These are phyloP conservation scores for Eimeria maxima DNA, from an alignment of 169 alveolate genomes.

Conservation along the genomic window DNA sequence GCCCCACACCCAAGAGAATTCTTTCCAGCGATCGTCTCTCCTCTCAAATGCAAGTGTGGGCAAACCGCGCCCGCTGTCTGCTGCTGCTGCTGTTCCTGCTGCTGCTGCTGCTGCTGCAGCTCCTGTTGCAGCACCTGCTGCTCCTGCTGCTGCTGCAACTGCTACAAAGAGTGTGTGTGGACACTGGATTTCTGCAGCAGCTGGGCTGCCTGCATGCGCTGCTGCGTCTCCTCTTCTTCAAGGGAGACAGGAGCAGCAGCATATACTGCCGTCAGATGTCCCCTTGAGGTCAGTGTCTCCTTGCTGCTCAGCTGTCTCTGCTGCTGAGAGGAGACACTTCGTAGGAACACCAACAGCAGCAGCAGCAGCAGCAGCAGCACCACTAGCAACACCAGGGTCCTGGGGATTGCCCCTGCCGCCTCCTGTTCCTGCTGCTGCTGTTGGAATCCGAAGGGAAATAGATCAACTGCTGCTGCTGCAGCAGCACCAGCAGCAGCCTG, in stretches of 20 bases:
- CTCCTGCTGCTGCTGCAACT: background rate
- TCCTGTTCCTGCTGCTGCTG: background rate
- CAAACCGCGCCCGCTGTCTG: slow-evolving; percentile 30
- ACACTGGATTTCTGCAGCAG: background rate
- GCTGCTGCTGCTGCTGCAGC: background rate
- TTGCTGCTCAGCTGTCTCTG: background rate
- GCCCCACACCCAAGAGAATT: background rate
- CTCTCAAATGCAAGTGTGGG: slow-evolving; percentile 59
- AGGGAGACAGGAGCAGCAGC: background rate
- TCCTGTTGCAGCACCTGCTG: slow-evolving; percentile 17
- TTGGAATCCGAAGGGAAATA: background rate
- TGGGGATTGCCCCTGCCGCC: background rate
- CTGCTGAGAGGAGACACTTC: slow-evolving; percentile 21
- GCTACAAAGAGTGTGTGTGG: background rate
- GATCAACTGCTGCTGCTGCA: background rate
- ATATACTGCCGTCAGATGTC: background rate
- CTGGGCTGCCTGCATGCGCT: background rate
- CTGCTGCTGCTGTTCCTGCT: slow-evolving; percentile 28
- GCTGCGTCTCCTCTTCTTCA: background rate
- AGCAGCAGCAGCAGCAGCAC: slow-evolving; percentile 10
- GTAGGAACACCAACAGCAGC: background rate
- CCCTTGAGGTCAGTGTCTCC: background rate
- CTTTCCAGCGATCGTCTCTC: background rate
- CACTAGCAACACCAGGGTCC: background rate
- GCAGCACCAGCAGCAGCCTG: background rate